Evolutionary conservation across 768 basidiomycete species (phyloP).

Genomic region (Mycena olivaceomarginata): DNA sequence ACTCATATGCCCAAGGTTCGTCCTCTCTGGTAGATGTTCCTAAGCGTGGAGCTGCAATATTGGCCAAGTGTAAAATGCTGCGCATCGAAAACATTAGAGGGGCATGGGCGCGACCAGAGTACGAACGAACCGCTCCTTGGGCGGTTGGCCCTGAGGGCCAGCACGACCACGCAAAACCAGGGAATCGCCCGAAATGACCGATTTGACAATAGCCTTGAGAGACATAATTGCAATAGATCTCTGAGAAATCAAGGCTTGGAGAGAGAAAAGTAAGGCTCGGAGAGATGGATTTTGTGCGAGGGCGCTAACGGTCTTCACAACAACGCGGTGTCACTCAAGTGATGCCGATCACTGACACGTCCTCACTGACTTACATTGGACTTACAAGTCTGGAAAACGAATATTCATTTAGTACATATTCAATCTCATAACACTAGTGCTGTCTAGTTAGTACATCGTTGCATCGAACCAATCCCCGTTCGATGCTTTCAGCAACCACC

Average conservation of each 20-base stretch:
- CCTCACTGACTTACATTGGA: background rate
- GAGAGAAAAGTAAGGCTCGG: background rate
- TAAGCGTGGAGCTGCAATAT: conserved; percentile 88
- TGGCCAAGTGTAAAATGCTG: conserved; percentile 93
- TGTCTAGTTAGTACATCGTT: background rate
- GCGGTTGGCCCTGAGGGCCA: conserved; percentile 88
- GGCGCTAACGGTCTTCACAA: background rate
- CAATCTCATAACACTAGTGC: background rate
- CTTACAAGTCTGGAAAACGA: background rate
- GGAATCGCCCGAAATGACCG: conserved; percentile 94
- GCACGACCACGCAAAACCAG: conserved; percentile 83
- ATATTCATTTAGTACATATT: background rate
- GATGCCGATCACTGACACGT: background rate
- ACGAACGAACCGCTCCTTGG: conserved; percentile 87
- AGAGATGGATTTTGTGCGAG: background rate
- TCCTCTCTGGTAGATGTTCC: conserved; percentile 91
- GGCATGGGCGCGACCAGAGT: background rate
- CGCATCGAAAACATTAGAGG: conserved; percentile 26
- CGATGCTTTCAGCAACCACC: background rate
- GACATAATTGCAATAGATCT: conserved; percentile 66
- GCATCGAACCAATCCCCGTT: background rate
- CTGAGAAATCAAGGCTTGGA: background rate
- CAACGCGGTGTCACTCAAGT: background rate
- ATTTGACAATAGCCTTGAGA: conserved; percentile 84
- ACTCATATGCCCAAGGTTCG: conserved; percentile 96